Percentiles rank a stretch among this genome's conserved stretches.
Conservation (phyloP, 805 yeast genomes). For the Metschnikowia similis region DNA sequence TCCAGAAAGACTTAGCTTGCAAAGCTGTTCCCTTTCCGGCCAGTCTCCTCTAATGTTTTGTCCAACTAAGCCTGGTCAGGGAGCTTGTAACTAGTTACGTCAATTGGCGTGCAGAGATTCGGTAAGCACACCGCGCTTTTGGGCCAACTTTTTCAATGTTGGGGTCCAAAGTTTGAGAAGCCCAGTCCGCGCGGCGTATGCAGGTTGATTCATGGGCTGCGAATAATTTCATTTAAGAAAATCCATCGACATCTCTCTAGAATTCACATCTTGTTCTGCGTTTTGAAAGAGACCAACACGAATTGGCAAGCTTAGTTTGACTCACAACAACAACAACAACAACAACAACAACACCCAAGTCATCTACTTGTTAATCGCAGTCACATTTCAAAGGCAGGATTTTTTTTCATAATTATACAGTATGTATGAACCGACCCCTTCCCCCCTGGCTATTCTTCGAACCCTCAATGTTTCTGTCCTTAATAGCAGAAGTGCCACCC, state of each 20-base stretch:
- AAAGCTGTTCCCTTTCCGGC: neutral
- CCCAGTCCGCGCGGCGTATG: slow-evolving; percentile 5
- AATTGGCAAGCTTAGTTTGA: neutral
- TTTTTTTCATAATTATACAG: slow-evolving; percentile 7
- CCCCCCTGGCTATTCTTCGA: neutral
- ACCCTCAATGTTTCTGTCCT: neutral
- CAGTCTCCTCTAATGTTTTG: too few species aligned
- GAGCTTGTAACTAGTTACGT: slow-evolving; percentile 10
- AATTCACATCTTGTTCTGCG: slow-evolving; percentile 1
- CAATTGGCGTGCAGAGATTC: slow-evolving; percentile 15
- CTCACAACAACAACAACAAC: slow-evolving; percentile 10
- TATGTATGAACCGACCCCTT: slow-evolving; percentile 6
- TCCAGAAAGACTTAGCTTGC: neutral
- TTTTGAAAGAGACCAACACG: neutral
- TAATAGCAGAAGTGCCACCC: too few species aligned
- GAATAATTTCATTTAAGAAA: slow-evolving; percentile 13
- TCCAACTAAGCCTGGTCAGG: neutral
- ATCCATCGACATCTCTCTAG: slow-evolving; percentile 1
- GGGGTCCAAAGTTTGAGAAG: slow-evolving; percentile 14
- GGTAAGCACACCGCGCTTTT: slow-evolving; percentile 14
- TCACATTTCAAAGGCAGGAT: slow-evolving; percentile 4
- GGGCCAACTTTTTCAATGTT: slow-evolving; percentile 19
- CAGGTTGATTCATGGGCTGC: slow-evolving; percentile 8
- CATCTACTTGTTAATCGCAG: slow-evolving; percentile 1
- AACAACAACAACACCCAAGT: slow-evolving; percentile 12